A percentile compares a stretch with the other conserved stretches of the same genome.
Conservation (phyloP, 257 asterid species). For the Nicotiana paniculata region DNA sequence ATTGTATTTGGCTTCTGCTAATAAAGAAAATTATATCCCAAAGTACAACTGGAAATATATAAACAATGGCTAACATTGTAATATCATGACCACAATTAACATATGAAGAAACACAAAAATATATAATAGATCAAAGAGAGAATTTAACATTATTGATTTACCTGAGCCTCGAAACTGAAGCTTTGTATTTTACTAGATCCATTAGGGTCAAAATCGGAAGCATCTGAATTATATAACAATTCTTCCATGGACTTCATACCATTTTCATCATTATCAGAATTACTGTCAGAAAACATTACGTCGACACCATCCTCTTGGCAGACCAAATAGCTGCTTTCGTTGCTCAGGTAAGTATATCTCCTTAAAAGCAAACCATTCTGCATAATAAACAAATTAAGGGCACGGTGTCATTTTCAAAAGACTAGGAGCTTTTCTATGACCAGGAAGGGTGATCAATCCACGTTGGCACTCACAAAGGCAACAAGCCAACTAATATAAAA, state of each 20-base stretch:
- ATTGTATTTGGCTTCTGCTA: not conserved
- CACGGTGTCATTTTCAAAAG: conserved; percentile 15
- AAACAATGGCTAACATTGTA: not conserved
- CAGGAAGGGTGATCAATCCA: not conserved
- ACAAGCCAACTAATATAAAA: not conserved
- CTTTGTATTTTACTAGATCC: conserved; percentile 57
- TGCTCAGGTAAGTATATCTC: conserved; percentile 69
- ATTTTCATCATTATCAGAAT: conserved; percentile 26
- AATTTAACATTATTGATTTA: conserved; percentile 10
- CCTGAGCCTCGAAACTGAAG: conserved; percentile 97
- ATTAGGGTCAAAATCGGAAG: conserved; percentile 39
- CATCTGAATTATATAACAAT: conserved; percentile 29
- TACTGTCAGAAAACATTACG: conserved; percentile 46
- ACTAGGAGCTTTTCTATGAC: not conserved
- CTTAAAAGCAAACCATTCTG: conserved; percentile 85
- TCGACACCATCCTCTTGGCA: conserved; percentile 86
- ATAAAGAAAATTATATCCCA: not conserved
- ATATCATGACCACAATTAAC: not conserved
- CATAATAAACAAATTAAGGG: conserved; percentile 21
- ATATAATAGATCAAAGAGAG: not conserved
- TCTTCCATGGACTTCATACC: conserved; percentile 41
- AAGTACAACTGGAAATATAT: conserved; percentile 1
- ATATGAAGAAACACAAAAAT: not conserved
- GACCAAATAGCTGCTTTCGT: conserved; percentile 76
- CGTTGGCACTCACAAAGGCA: not conserved